Base-by-base conservation (phyloP, 2,329 filamentous ascomycete species). In the Aureobasidium uvarum region DNA sequence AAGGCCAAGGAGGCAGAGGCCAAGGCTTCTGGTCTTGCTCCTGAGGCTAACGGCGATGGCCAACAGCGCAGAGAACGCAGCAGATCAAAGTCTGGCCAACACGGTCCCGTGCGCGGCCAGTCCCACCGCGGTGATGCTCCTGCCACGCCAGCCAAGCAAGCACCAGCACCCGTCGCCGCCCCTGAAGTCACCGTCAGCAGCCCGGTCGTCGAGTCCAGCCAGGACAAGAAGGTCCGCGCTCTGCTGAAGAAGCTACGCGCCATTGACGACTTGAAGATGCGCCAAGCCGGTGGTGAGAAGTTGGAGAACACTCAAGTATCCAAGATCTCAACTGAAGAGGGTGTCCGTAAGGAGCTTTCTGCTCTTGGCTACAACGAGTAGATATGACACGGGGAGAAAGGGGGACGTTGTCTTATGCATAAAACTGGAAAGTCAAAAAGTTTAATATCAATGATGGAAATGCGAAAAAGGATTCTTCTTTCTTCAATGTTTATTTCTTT, bases 211-310 rank as follows among this genome's bases (percentile, higher is more conserved):
- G 82, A 88, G 77, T 82, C 80, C 70, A 88, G 90, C n/a, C 86
- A 90, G 68, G 92, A 96, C 51, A 99, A 98, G 86, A 99, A 98
- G 83, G 86, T 97, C 68, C 85, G 95, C 65, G 91, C 91, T 67
- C 83, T 99, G 68, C 84, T 96, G 76, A 99, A 99, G 86, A 99
- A 99, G 85, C 90, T 99, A 68, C 87, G 95, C 23, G 95, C 95
- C 13, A 99, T 99, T 74, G 95, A 99, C 75, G 95, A 99, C 76
- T 81, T 99, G 68, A 96, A 98, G 83, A 97, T 98, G 93, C 87
- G 95, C 65, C 87, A 93, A 70, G 95, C 94, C 2, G 89, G 89
- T 39, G 94, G 94, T 5, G 95, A 99, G 83, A 98, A 97, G 83
- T 81, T 99, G 67, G 95, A 99, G 80, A 94, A 97, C 74, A 99